These are phyloP conservation scores for Hyaloperonospora arabidopsidis DNA, from an alignment of 352 stramenopile species.

Conservation along the genomic window DNA sequence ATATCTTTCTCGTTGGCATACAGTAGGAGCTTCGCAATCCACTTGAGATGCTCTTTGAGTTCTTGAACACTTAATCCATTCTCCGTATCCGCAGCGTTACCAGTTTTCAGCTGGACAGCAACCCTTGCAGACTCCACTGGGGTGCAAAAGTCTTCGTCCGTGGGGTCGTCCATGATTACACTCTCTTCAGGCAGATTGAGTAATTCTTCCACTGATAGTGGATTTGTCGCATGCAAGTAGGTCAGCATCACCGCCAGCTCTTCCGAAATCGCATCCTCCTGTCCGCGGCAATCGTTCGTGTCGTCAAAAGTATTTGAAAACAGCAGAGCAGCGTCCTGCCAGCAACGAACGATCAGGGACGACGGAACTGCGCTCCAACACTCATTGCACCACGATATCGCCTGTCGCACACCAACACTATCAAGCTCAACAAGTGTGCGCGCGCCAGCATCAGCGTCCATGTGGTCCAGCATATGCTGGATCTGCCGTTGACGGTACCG, in stretches of 20 bases:
- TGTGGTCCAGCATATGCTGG: slow-evolving; percentile 19
- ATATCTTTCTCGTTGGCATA: slow-evolving; percentile 23
- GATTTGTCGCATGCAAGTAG: slow-evolving; percentile 13
- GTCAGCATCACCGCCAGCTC: slow-evolving; percentile 22
- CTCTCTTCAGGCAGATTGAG: slow-evolving; percentile 24
- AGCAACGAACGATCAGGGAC: slow-evolving; percentile 12
- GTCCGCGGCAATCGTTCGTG: not conserved
- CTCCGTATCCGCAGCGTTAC: slow-evolving; percentile 1
- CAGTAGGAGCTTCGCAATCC: slow-evolving; percentile 27
- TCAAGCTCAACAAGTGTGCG: slow-evolving; percentile 16
- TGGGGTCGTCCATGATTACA: slow-evolving; percentile 23
- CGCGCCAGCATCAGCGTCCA: slow-evolving; percentile 19
- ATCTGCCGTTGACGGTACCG: slow-evolving; percentile 27
- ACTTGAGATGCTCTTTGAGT: slow-evolving; percentile 25
- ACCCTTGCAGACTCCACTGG: slow-evolving; percentile 11
- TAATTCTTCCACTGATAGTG: slow-evolving; percentile 21
- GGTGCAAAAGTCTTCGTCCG: slow-evolving; percentile 24
- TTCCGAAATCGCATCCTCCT: slow-evolving; percentile 18
- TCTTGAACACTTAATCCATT: slow-evolving; percentile 12
- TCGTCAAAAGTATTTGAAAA: not conserved
- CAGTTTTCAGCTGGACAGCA: slow-evolving; percentile 1
- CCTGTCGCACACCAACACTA: slow-evolving; percentile 18
- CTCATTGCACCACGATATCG: slow-evolving; percentile 22
- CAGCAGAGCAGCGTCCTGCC: slow-evolving; percentile 17
- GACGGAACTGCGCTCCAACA: slow-evolving; percentile 19